Evolutionary conservation across 108 stramenopile species (phyloP).

Genomic region (Asterionellopsis glacialis): DNA sequence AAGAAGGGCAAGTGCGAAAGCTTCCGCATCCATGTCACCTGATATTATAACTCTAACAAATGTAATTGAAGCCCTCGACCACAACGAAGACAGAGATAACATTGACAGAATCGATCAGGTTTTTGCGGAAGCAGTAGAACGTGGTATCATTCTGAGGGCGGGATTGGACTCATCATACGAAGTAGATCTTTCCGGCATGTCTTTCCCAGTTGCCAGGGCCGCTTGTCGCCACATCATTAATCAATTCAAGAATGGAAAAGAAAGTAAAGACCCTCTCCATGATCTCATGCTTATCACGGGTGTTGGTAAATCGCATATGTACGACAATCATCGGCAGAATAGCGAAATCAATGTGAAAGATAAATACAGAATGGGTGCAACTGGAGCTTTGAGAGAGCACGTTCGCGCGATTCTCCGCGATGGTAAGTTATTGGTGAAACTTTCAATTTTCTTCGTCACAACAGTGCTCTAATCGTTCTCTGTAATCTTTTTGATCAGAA

Average conservation of each 20-base stretch:
- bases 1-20: too few relatives aligned
- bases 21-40: conserved; percentile 24
- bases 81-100: conserved; percentile 20
- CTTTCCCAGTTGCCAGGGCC: conserved; percentile 70
- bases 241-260: conserved; percentile 10
- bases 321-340: not conserved
- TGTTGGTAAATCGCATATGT: conserved; percentile 24
- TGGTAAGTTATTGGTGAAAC: not conserved
- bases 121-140: conserved; percentile 61
- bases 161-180: conserved; percentile 59
- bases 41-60: conserved; percentile 82
- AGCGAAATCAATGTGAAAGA: conserved; percentile 5
- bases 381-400: not conserved
- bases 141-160: conserved; percentile 48
- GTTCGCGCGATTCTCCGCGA: not conserved
- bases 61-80: conserved; percentile 59
- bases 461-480: conserved; percentile 47
- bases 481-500: conserved; percentile 32
- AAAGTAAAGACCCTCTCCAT: conserved; percentile 9
- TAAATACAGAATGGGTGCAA: not conserved
- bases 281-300: conserved; percentile 77
- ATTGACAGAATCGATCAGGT: conserved; percentile 45
- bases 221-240: conserved; percentile 58
- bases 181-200: conserved; percentile 62
- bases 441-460: not conserved